Conservation (phyloP, 192 early-diverging fungal genomes). For the Dissophora globulifera region DNA sequence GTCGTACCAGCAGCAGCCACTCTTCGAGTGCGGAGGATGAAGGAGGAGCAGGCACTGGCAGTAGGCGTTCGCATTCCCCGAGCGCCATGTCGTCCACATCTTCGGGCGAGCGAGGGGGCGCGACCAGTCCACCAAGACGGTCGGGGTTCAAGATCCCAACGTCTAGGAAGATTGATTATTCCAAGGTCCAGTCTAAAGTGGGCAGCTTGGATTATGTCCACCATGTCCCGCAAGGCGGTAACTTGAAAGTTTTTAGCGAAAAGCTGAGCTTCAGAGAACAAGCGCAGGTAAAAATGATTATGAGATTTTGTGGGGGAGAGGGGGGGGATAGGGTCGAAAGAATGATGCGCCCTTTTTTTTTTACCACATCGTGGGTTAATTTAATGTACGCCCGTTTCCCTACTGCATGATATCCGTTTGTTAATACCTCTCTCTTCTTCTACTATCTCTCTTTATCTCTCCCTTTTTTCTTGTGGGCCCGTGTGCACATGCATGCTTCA, state of each 20-base stretch:
- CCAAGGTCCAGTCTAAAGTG: conserved; percentile 51
- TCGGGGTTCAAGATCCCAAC: conserved; percentile 40
- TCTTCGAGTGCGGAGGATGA: conserved; percentile 15
- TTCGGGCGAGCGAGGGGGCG: conserved; percentile 1
- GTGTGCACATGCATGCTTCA: neutral
- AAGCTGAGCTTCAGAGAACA: conserved; percentile 36
- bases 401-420: conserved; percentile 5
- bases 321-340: too few species aligned
- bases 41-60: neutral
- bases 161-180: conserved; percentile 50
- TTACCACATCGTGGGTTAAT: too few species aligned
- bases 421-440: neutral
- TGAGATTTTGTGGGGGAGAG: neutral
- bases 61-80: conserved; percentile 13
- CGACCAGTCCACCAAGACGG: conserved; percentile 14
- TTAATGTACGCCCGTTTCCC: too few species aligned
- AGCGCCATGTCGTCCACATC: conserved; percentile 29
- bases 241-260: conserved; percentile 49
- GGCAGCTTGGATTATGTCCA: conserved; percentile 57
- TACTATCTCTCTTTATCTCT: neutral
- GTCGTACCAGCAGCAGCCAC: conserved; percentile 11
- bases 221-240: conserved; percentile 59
- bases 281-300: conserved; percentile 39
- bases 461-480: neutral
- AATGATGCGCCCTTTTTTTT: too few species aligned